These are phyloP conservation scores for Colletotrichum camelliae DNA, from an alignment of 2,329 filamentous ascomycete genomes.

Conservation along the genomic window DNA sequence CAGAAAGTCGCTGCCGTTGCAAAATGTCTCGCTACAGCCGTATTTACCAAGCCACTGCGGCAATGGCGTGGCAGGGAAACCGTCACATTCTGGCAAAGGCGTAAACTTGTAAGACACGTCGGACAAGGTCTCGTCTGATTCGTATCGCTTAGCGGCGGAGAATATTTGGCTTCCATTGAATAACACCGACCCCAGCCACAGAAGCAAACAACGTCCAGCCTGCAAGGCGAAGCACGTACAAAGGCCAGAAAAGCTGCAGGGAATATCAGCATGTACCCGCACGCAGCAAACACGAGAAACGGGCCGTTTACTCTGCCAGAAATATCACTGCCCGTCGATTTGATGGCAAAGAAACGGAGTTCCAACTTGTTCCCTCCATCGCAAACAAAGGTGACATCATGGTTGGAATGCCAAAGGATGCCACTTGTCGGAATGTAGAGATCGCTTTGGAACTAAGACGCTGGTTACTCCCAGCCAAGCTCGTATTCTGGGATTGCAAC, in stretches of 20 bases:
- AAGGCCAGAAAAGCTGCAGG: neutral
- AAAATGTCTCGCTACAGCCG: neutral
- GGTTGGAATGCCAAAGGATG: neutral
- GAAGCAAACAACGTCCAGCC: neutral
- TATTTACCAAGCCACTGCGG: neutral
- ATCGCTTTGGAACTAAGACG: neutral
- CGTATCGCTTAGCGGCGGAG: neutral
- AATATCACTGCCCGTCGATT: neutral
- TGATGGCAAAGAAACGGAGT: accelerated
- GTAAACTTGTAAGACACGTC: neutral
- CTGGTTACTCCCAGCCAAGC: neutral
- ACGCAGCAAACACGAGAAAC: neutral
- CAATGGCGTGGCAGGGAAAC: neutral
- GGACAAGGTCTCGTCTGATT: neutral
- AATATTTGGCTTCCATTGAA: neutral
- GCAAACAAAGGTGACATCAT: conserved; percentile 2
- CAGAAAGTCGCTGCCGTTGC: neutral
- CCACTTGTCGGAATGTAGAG: conserved; percentile 1
- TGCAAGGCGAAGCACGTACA: neutral
- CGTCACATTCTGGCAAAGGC: neutral
- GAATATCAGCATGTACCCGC: neutral
- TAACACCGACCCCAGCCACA: neutral
- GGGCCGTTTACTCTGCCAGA: neutral
- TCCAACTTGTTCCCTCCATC: neutral
- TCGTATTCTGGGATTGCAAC: neutral